Percentiles rank a stretch among this genome's conserved stretches.
phyloP scores from a whole-genome alignment of 2,329 filamentous ascomycete genomes.

The Neoarthrinium moseri region DNA sequence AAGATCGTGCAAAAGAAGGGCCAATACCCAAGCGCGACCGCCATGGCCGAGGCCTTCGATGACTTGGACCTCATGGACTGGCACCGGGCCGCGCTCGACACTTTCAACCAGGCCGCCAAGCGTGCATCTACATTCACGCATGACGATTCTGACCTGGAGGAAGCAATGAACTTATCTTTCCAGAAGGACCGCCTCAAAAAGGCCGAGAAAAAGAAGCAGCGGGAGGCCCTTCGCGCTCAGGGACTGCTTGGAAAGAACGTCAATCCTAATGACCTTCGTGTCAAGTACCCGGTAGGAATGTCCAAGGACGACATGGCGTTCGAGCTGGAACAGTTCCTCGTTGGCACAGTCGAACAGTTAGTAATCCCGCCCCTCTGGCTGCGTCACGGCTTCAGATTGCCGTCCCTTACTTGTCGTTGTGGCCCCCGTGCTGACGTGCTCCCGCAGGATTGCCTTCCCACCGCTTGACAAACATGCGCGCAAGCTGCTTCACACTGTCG shows the following conservation, averaged over 20 bases:
- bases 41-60: conserved; percentile 51
- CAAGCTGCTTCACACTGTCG: conserved; percentile 77
- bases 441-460: conserved; percentile 66
- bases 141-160: conserved; percentile 67
- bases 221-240: conserved; percentile 65
- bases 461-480: conserved; percentile 80
- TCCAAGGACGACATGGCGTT: conserved; percentile 66
- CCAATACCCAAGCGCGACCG: conserved; percentile 37
- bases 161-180: conserved; percentile 58
- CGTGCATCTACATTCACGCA: conserved; percentile 54
- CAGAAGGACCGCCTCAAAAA: conserved; percentile 71
- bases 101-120: conserved; percentile 54
- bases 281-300: conserved; percentile 74
- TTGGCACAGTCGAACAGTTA: conserved; percentile 62
- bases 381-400: no score
- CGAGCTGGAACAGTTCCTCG: conserved; percentile 72
- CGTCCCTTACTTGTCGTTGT: no score
- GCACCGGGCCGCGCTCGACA: conserved; percentile 64
- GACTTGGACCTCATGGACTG: conserved; percentile 87
- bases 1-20: conserved; percentile 26
- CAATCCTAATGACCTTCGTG: conserved; percentile 57
- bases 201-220: conserved; percentile 65
- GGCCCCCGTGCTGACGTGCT: no score
- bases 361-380: conserved; percentile 21
- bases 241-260: conserved; percentile 63